Conservation (phyloP, 768 basidiomycete species). For the Phaeolepiota aurea region DNA sequence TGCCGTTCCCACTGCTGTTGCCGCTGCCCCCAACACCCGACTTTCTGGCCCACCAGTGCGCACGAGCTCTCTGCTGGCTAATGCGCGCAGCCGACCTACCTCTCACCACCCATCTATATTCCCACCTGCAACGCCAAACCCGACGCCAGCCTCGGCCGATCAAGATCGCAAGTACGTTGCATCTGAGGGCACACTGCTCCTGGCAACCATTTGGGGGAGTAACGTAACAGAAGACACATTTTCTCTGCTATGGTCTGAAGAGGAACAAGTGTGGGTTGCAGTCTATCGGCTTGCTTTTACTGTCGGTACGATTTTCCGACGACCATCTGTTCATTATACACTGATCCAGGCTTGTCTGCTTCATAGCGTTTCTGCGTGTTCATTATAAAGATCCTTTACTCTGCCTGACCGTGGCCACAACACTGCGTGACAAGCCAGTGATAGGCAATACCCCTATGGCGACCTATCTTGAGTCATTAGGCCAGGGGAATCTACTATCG, state of each 20-base stretch:
- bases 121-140: slow-evolving; percentile 80
- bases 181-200: slow-evolving; percentile 68
- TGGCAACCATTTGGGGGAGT: slow-evolving; percentile 72
- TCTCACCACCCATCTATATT: slow-evolving; percentile 57
- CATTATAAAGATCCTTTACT: slow-evolving; percentile 67
- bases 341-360: slow-evolving; percentile 6
- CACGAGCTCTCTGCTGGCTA: slow-evolving; percentile 30
- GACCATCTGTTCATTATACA: neutral
- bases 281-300: slow-evolving; percentile 72
- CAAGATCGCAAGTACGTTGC: slow-evolving; percentile 71
- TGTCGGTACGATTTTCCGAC: slow-evolving; percentile 50
- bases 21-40: slow-evolving; percentile 26
- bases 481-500: no score
- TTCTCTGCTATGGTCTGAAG: slow-evolving; percentile 55
- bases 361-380: slow-evolving; percentile 65
- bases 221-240: slow-evolving; percentile 47
- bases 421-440: slow-evolving; percentile 74
- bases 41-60: slow-evolving; percentile 44
- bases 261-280: slow-evolving; percentile 63
- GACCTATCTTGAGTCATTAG: neutral
- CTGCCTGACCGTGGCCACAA: slow-evolving; percentile 79
- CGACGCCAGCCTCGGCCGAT: slow-evolving; percentile 65
- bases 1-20: slow-evolving; percentile 27
- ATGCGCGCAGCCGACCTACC: slow-evolving; percentile 25
- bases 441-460: slow-evolving; percentile 9